phyloP scores from a whole-genome alignment of 2,329 filamentous ascomycete genomes.

The Cladosporium sp. region DNA sequence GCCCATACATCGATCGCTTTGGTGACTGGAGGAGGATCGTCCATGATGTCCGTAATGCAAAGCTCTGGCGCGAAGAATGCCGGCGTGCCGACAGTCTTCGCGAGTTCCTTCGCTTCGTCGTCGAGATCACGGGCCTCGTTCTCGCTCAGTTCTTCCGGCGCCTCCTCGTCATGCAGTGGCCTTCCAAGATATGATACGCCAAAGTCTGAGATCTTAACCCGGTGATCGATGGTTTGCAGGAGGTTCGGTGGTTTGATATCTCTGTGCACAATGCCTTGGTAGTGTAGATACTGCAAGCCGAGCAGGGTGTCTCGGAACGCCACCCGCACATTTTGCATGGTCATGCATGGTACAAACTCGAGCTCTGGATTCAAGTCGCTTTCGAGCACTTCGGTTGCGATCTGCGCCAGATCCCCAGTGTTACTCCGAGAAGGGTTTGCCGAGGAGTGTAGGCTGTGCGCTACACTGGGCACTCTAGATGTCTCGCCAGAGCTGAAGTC shows the following conservation, averaged over 20 bases:
- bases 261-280: conserved; percentile 48
- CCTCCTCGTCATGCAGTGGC: conserved; percentile 62
- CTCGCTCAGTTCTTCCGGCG: conserved; percentile 65
- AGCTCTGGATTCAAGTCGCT: conserved; percentile 78
- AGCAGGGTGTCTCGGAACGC: conserved; percentile 91
- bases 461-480: conserved; percentile 70
- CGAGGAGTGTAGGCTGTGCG: conserved; percentile 54
- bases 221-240: conserved; percentile 75
- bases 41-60: conserved; percentile 75
- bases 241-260: conserved; percentile 68
- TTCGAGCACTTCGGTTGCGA: conserved; percentile 45
- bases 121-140: conserved; percentile 72
- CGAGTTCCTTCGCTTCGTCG: conserved; percentile 91
- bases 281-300: conserved; percentile 79
- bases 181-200: conserved; percentile 95
- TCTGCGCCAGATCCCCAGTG: conserved; percentile 46
- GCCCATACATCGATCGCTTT: conserved; percentile 98
- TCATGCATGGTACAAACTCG: conserved; percentile 90
- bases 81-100: conserved; percentile 95
- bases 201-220: conserved; percentile 97
- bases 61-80: conserved; percentile 97
- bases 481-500: conserved; percentile 34
- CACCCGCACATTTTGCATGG: conserved; percentile 72
- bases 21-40: conserved; percentile 69
- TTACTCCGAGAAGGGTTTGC: conserved; percentile 26